Evolutionary conservation across 441 rosid species (phyloP), one percentile per base, ranked within the genome.

Genomic region (Pelargonium australe): DNA sequence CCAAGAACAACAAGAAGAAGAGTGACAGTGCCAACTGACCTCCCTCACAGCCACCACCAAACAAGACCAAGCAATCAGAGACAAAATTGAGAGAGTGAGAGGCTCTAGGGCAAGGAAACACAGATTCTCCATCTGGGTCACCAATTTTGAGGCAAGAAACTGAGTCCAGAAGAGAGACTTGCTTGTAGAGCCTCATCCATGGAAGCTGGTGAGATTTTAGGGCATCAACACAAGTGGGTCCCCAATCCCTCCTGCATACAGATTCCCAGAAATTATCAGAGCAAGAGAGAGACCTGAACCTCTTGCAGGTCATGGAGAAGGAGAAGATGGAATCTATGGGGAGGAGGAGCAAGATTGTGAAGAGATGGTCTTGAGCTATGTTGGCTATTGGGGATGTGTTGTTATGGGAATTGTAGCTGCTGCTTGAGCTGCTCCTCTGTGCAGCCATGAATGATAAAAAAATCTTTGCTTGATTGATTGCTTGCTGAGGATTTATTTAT

Each of bases 41-140:
- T 90, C 97, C 99, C 82, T 91, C 92, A 72, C 86, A 77, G 68
- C 99, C 99, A 69, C 97, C 99, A 62, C 99, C 99, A 73, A 89
- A 91, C 76, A 95, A 71, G 73, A 91, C 85, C 79, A 94, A 76
- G 82, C 87, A 87, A 86, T 84, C 89, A 72, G 90, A 87, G 44
- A 91, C 89, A 65, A 91, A 88, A 70, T 89, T 86, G 81, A 95
- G 89, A 72, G 96, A 87, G 84, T 94, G 99, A 72, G 99, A 94
- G 63, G 99, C 99, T 70, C 99, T 85, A 16, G 92, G 90, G 65
- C 73, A 68, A 6, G 96, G 99, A n/a, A 83, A 66, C 65, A 63
- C 45, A 64, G 79, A 76, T 44, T 81, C 79, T 9, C 63, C 71
- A 64, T 68, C 85, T 62, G 74, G 71, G 75, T 81, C 80, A 19